Base-by-base conservation (phyloP, 2,329 filamentous ascomycete genomes). In the Cytospora schulzeri region DNA sequence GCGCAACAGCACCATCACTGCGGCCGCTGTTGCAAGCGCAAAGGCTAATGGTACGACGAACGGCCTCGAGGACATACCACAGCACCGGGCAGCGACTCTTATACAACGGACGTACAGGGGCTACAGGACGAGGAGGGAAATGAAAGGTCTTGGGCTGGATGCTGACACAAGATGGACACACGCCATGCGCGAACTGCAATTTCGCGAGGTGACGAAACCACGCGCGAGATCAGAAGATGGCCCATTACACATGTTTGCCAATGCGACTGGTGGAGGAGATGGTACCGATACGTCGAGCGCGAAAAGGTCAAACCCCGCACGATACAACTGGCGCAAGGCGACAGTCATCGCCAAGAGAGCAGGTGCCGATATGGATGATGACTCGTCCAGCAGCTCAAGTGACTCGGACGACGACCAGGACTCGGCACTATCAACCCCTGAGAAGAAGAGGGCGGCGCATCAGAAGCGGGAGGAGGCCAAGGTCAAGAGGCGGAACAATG, bases 41-140 rank as follows among this genome's bases (percentile, higher is more conserved):
- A 60, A 50, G 9, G 56, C 56, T 31, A 56, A 52, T 4, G 64
- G 54, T 26, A 59, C 19, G 54, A 57, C 38, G 67, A 62, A 60
- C 45, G 64, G 52, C 57, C 54, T 64, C 50, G 71, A 74, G 6
- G 70, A 71, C 5, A 54, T 68, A 28, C 55, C 73, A 9, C 70
- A 68, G 31, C 72, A 76, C 29, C 77, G 79, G 57, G 86, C 86
- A 2, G 86, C 85, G 4, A 79, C 77, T 26, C 71, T 86, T 29
- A 88, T 89, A 55, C 86, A 92, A 79, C 86, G 88, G 69, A 90
- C 88, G 29, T 96, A 93, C 73, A 84, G 92, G 38, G 91, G 92
- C 7, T 91, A 96, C 75, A 84, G 90, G 61, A 83, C 86, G 57
- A 84, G 92, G 52, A 80, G 92, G 56, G 88, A 92, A 74, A 80